Conservation (phyloP, 164 flowering plant species). For the Berberis vulgaris region DNA sequence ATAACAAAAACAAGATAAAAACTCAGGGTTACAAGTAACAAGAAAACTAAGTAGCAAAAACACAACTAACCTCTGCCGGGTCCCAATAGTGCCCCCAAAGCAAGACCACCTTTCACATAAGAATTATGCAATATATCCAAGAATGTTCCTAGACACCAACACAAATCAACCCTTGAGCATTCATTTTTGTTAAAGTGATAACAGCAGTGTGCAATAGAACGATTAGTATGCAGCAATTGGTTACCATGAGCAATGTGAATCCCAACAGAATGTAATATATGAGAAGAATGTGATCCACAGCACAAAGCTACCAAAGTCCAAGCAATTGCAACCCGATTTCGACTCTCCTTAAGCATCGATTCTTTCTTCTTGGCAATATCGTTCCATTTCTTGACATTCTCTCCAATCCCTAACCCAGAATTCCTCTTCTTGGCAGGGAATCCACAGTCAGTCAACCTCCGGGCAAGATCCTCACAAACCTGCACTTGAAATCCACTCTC, state of each 20-base stretch:
- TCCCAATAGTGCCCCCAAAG: constrained; percentile 71
- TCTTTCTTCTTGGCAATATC: constrained; percentile 75
- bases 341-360: constrained; percentile 45
- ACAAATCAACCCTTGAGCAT: neutral
- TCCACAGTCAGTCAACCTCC: constrained; percentile 70
- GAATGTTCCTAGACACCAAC: constrained; percentile 41
- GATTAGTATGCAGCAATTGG: neutral
- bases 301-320: constrained; percentile 95
- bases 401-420: constrained; percentile 59
- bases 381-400: constrained; percentile 83
- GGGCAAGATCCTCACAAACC: constrained; percentile 54
- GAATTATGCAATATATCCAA: constrained; percentile 80
- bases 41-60: neutral
- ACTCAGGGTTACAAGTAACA: neutral
- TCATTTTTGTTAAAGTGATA: neutral
- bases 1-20: neutral
- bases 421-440: constrained; percentile 61
- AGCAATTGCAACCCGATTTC: constrained; percentile 69
- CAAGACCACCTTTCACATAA: constrained; percentile 72
- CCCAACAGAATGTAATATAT: constrained; percentile 76
- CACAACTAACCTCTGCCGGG: constrained; percentile 76
- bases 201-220: neutral
- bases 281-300: constrained; percentile 82
- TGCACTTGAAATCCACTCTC: constrained; percentile 12
- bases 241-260: constrained; percentile 83